A percentile compares a stretch with the other conserved stretches of the same genome.
Conservation (phyloP, 305 asterid genomes). For the Fraxinus xanthoxyloides region DNA sequence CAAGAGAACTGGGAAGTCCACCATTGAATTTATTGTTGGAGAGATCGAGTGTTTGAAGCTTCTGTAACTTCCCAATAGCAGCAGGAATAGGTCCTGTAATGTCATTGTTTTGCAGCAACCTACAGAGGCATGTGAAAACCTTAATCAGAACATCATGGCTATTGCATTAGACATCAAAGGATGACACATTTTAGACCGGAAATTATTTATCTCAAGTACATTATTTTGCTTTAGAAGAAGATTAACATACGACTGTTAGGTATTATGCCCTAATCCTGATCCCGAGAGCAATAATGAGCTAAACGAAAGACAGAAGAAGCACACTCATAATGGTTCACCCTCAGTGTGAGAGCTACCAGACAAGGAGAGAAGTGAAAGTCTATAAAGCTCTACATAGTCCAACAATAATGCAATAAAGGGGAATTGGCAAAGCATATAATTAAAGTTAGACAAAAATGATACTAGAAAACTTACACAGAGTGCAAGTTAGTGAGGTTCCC, state of each 20-base stretch:
- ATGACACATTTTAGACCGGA: background rate
- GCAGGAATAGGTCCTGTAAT: constrained; percentile 72
- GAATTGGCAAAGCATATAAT: background rate
- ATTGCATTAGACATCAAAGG: background rate
- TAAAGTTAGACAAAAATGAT: background rate
- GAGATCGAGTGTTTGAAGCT: constrained; percentile 85
- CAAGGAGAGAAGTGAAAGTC: background rate
- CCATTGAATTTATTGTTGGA: constrained; percentile 72
- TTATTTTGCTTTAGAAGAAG: background rate
- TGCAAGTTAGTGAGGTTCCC: constrained; percentile 82
- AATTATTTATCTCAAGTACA: background rate
- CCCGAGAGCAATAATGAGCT: background rate
- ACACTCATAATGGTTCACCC: background rate
- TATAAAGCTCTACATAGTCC: background rate
- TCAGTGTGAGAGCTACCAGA: background rate
- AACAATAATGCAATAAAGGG: background rate
- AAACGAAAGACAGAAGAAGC: background rate
- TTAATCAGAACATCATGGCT: background rate
- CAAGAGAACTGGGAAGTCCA: constrained; percentile 65
- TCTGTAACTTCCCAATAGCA: constrained; percentile 64
- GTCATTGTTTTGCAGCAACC: constrained; percentile 94
- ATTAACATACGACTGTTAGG: background rate
- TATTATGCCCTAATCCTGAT: background rate
- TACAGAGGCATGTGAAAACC: constrained; percentile 26
- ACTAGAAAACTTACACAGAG: constrained; percentile 61